Base-by-base conservation (phyloP, 2,329 filamentous ascomycete species). In the Dothideomycetes sp. region DNA sequence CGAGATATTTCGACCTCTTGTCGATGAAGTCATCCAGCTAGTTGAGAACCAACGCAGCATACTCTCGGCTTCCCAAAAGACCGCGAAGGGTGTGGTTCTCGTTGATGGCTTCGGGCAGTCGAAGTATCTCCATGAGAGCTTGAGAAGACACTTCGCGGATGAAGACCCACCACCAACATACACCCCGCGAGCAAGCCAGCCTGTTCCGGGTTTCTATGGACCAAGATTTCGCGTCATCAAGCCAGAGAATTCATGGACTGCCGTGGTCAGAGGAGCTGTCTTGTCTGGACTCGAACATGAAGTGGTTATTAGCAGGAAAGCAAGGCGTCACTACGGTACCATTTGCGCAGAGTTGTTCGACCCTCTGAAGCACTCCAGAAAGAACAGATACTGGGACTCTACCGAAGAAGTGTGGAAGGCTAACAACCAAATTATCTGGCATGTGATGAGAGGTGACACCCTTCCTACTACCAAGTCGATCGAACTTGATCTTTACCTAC, bases 361-460 rank as follows among this genome's bases (percentile, higher is more conserved):
- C 49, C 80, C 84, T 54, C 70, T 74, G 34, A 83, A 80, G 55
- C 84, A 89, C 57, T 74, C 75, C 3, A 74, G 84, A 5, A 74
- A 69, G 30, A 83, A 87, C 58, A 66, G 82, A 36, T 88, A 88
- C 55, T 88, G 82, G 82, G 82, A 77, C 49, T 82, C 81, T 5
- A 59, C 87, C 17, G 86, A 82, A 82, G 82, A 87, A 63, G 64
- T 82, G 34, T 87, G 81, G 82, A 87, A 86, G 82, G 82, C 88
- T 5, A 78, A 74, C 32, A 81, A 88, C 58, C 71, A 83, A 33
- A 87, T 89, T 82, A 81, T 86, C 61, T 88, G 84, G 84, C 82
- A 87, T 59, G 84, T 87, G 56, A 33, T 23, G 17, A 31, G 23
- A n/a, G 37, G 37, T 10, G 11, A 44, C 3, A 16, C 18, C 4